Evolutionary conservation across 2,329 filamentous ascomycete species (phyloP).

Genomic region (Aspergillus sergii): DNA sequence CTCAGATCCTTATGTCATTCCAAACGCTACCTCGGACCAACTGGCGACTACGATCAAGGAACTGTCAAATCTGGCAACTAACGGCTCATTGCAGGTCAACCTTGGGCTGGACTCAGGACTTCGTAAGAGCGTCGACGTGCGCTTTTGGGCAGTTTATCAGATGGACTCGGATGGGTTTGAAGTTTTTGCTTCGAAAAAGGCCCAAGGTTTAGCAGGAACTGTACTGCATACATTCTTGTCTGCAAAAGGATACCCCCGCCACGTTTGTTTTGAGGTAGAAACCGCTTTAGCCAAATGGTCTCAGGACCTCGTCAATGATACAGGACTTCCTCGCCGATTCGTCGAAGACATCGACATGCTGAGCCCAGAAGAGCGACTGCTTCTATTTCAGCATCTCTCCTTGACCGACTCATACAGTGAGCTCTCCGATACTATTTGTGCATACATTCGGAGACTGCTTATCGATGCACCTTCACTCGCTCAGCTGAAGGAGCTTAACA

Average conservation of each 20-base stretch:
- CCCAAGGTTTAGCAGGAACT: conserved; percentile 45
- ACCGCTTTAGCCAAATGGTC: conserved; percentile 41
- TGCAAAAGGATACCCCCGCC: conserved; percentile 41
- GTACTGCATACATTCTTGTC: conserved; percentile 52
- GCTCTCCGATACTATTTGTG: conserved; percentile 33
- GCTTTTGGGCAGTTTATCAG: conserved; percentile 47
- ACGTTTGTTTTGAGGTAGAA: conserved; percentile 45
- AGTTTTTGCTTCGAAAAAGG: conserved; percentile 49
- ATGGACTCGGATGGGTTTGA: conserved; percentile 37
- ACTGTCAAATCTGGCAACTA: conserved; percentile 30
- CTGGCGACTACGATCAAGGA: conserved; percentile 33
- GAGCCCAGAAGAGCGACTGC: conserved; percentile 45
- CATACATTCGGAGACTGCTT: conserved; percentile 37
- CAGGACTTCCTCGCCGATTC: conserved; percentile 40
- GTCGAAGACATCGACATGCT: conserved; percentile 46
- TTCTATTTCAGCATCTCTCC: conserved; percentile 42
- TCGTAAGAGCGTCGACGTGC: conserved; percentile 36
- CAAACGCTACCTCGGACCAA: conserved; percentile 23
- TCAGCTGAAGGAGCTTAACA: conserved; percentile 44
- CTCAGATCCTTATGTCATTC: conserved; percentile 25
- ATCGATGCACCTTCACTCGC: conserved; percentile 41
- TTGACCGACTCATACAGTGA: conserved; percentile 32
- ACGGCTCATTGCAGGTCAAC: conserved; percentile 34
- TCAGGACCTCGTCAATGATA: conserved; percentile 30
- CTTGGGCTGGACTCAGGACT: conserved; percentile 47